phyloP scores from a whole-genome alignment of 2,329 filamentous ascomycete genomes.

The Sporothrix schenckii region DNA sequence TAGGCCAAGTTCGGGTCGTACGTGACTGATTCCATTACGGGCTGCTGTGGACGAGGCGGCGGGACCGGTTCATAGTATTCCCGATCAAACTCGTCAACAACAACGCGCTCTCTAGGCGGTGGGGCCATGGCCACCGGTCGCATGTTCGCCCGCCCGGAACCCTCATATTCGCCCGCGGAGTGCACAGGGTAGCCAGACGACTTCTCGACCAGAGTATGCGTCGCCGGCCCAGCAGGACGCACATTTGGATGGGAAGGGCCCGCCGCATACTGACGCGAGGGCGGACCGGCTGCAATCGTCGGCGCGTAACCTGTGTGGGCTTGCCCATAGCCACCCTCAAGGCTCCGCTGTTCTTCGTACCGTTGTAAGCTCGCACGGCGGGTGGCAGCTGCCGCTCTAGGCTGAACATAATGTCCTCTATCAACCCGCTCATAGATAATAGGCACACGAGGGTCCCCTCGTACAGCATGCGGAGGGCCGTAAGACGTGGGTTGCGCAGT shows the following conservation, averaged over 20 bases:
- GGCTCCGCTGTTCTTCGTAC: conserved; percentile 32
- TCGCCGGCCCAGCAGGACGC: conserved; percentile 44
- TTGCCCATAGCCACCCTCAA: conserved; percentile 41
- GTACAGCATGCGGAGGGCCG: neutral
- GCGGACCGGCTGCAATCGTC: conserved; percentile 39
- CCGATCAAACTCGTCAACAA: conserved; percentile 81
- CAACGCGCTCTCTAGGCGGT: conserved; percentile 62
- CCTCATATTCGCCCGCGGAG: conserved; percentile 40
- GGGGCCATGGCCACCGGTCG: conserved; percentile 53
- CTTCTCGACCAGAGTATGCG: conserved; percentile 48
- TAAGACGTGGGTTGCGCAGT: conserved; percentile 34
- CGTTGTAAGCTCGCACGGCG: conserved; percentile 33
- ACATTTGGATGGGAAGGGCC: neutral
- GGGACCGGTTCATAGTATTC: conserved; percentile 66
- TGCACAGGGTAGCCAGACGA: conserved; percentile 24
- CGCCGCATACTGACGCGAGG: neutral
- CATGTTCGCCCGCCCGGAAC: conserved; percentile 50
- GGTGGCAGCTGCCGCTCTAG: conserved; percentile 5
- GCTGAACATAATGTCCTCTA: conserved; percentile 37
- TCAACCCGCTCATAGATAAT: conserved; percentile 46
- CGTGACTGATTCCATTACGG: neutral
- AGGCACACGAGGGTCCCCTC: conserved; percentile 41
- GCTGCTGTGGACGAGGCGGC: neutral
- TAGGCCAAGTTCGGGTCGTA: conserved; percentile 53
- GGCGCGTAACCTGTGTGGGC: conserved; percentile 40